Evolutionary conservation across 2,329 filamentous ascomycete genomes (phyloP).

Genomic region (Aquanectria penicillioides): DNA sequence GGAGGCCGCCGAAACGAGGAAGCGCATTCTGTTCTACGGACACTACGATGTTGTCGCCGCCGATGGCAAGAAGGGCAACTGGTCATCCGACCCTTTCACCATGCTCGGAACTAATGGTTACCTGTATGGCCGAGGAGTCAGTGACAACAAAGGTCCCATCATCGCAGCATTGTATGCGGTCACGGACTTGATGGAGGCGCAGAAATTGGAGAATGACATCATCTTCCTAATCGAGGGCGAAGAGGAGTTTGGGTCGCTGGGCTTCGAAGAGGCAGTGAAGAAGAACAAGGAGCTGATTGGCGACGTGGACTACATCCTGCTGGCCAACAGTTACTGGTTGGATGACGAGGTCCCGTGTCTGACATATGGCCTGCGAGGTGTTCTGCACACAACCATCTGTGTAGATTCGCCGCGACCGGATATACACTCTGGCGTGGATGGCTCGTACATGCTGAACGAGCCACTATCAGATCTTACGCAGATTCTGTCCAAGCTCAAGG

Average conservation of each 20-base stretch:
- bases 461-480: slow-evolving; percentile 90
- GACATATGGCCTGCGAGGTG: slow-evolving; percentile 92
- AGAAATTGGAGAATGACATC: slow-evolving; percentile 85
- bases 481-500: slow-evolving; percentile 84
- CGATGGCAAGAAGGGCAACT: slow-evolving; percentile 82
- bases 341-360: slow-evolving; percentile 95
- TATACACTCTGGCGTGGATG: slow-evolving; percentile 96
- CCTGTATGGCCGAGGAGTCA: slow-evolving; percentile 93
- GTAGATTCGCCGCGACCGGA: slow-evolving; percentile 89
- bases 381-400: slow-evolving; percentile 91
- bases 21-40: slow-evolving; percentile 94
- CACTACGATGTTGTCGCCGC: slow-evolving; percentile 98
- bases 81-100: slow-evolving; percentile 89
- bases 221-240: slow-evolving; percentile 96
- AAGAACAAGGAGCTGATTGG: slow-evolving; percentile 87
- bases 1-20: slow-evolving; percentile 71
- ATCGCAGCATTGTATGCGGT: slow-evolving; percentile 94
- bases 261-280: slow-evolving; percentile 85
- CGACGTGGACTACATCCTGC: slow-evolving; percentile 89
- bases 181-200: slow-evolving; percentile 86
- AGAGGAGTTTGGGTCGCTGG: slow-evolving; percentile 92
- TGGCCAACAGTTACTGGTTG: slow-evolving; percentile 99
- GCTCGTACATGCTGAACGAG: slow-evolving; percentile 89
- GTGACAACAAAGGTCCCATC: slow-evolving; percentile 97
- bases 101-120: slow-evolving; percentile 91